Conservation (phyloP, 2,329 filamentous ascomycete species). For the Pseudocercospora cruenta region DNA sequence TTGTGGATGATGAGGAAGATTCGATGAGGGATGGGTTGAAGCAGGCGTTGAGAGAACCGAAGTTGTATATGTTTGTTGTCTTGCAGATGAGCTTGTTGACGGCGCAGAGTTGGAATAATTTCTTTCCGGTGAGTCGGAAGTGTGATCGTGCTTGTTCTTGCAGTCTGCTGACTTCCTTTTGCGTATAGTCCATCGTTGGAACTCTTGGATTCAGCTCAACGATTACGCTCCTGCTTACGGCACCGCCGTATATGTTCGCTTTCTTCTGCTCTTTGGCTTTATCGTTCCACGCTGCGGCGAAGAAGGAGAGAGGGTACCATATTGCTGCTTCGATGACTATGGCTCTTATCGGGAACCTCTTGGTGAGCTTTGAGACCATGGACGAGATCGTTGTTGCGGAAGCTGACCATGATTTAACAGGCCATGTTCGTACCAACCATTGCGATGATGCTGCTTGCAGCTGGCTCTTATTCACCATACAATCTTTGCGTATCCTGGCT, state of each 20-base stretch:
- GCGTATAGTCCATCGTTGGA: neutral
- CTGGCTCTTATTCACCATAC: neutral
- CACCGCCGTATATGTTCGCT: conserved; percentile 64
- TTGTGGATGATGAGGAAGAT: conserved; percentile 8
- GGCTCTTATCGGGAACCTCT: neutral
- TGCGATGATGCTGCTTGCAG: neutral
- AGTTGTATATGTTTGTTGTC: conserved; percentile 26
- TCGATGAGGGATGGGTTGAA: conserved; percentile 10
- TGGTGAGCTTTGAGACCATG: neutral
- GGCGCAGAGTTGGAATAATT: neutral
- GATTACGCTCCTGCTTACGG: conserved; percentile 47
- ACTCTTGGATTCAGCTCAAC: neutral
- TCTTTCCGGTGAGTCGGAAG: neutral
- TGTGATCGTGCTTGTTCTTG: neutral
- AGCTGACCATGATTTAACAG: neutral
- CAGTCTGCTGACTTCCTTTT: neutral
- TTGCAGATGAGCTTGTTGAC: neutral
- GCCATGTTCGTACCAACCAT: neutral
- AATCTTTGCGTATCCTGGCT: conserved; percentile 3
- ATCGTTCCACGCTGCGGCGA: neutral
- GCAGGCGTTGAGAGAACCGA: conserved; percentile 24
- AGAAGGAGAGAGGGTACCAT: neutral
- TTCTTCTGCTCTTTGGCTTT: neutral
- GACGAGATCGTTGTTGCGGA: neutral
- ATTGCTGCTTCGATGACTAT: neutral